Base-by-base conservation (phyloP, 371 early-diverging fungal species). In the Mortierella sp. region DNA sequence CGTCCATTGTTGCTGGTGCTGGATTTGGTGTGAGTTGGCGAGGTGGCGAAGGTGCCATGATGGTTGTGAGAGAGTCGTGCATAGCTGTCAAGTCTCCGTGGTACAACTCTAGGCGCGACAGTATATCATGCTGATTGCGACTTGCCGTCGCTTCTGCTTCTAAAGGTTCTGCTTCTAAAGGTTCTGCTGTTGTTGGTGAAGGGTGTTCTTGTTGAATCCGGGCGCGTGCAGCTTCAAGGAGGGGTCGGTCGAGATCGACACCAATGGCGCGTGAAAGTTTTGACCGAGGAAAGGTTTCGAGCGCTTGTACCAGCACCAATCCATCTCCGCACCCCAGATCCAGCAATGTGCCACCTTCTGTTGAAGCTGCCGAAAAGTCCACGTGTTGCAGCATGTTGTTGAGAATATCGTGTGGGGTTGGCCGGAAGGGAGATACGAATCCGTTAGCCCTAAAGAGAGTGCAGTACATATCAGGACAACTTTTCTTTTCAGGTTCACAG, bases 281-380 rank as follows among this genome's bases (percentile, higher is more conserved):
- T 10, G 83, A 73, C 2, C 28, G 46, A 24, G 84, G 75, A 55
- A 80, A 80, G 0, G 80, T 75, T 51, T 72, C 40, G 51, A 84
- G 84, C 1, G 84, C 84, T 54, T 78, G 84, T 8, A 77, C 11
- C 31, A 84, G 40, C 13, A 84, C 84, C 5, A 80, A n/a, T 5
- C 78, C 81, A 69, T 84, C 84, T n/a, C 84, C 84, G 61, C 84
- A 80, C 10, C 84, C 84, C 0, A 84, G 74, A 34, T 84, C 84
- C 16, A 80, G 48, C 1, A 84, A 51, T 21, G 67, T 34, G 9
- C 71, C 69, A 8, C 4, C 16, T 61, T 31, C 61, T 61, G 34
- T 72, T 16, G 79, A 46, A 19, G 64, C 46, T 10, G 67, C 54
- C 19, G 67, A 72, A 51, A 83, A 84, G 6, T 84, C 46, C 71